Evolutionary conservation across 345 rosid species (phyloP), one percentile per base, ranked within the genome.

Genomic region (Bruguiera sexangula): DNA sequence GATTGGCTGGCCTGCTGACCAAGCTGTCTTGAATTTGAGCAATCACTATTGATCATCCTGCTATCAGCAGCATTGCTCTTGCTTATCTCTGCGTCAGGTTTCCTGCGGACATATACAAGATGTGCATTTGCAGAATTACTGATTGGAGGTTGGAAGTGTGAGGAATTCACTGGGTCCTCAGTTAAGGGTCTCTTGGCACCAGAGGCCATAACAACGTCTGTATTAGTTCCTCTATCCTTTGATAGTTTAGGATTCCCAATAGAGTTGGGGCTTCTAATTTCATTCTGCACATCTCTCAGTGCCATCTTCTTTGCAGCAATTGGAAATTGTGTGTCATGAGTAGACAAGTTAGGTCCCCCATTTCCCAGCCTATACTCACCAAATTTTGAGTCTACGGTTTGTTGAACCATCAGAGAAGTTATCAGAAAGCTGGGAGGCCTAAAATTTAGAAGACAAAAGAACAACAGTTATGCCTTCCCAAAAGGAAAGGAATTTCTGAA

Each of bases 31-130:
- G 78, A 63, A 39, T 37, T 63, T 36, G 57, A 61, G 39, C 62
- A 69, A 62, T 76, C 81, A 63, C 62, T 53, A 74, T 50, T 69
- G 60, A 34, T 60, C 34, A 53, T 69, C 11, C 36, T 57, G 68
- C 39, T 59, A 57, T 85, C 83, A 43, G 71, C 56, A 29, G 66
- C 15, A 62, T 67, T 26, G 59, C 69, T 65, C 78, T 83, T 88
- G 70, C 83, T 79, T 10, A 79, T 43, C 77, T 88, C 96, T 24
- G 80, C 74, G 71, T 90, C 98, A 37, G 75, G 74, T 83, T 81
- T 91, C 80, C 97, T 83, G 22, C 96, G 96, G 51, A 89, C 95
- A 67, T 91, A 91, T 43, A 91, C 94, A 76, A 90, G 89, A 55
- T 80, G 83, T 32, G 83, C 84, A 73, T 78, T 85, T 58, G 87